Evolutionary conservation across 768 basidiomycete genomes (phyloP), one percentile per base, ranked within the genome.

Genomic region (Pleurotus tuber-regium): DNA sequence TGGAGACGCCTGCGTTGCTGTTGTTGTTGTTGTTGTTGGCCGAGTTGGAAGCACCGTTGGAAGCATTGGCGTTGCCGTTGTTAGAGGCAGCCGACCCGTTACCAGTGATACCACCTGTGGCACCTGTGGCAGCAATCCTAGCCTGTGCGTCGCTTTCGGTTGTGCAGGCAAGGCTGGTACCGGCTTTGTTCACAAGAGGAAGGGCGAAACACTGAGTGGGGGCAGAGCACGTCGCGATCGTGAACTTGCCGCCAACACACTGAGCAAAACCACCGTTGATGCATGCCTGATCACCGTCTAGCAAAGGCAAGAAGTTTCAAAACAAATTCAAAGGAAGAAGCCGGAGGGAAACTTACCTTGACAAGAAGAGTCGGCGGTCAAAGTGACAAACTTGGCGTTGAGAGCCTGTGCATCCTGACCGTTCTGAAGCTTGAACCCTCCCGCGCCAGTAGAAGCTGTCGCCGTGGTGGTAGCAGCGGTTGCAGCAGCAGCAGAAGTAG

Each of bases 161-260:
- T 11, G 71, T 73, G 65, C 81, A 83, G 10, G 76, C 68, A 54
- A 82, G 67, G 4, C 74, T 76, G 7, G 80, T 81, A 35, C 80
- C 82, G 9, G 71, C 51, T 25, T 64, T 69, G 65, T 80, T 79
- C 50, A 82, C 79, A 21, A 83, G 70, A 21, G 81, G 80, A 41
- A 82, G 72, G 4, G 79, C 79, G 25, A 70, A 70, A 46, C 80
- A 82, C 4, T 63, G 66, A 25, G 69, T 59, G 2, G 66, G 65
- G 31, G 59, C 61, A 23, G 63, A 61, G 50, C 80, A 83, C 0
- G 58, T 49, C 0, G 69, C 71, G 12, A 68, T 47, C 1, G 62
- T 69, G 47, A 79, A 82, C 51, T 70, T 65, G n/a, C 77, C 77
- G n/a, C 57, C 61, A 23, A 73, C 73, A 53, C 80, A 83, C 57